Base-by-base conservation (phyloP, 169 alveolate species). In the Plasmodium malariae region DNA sequence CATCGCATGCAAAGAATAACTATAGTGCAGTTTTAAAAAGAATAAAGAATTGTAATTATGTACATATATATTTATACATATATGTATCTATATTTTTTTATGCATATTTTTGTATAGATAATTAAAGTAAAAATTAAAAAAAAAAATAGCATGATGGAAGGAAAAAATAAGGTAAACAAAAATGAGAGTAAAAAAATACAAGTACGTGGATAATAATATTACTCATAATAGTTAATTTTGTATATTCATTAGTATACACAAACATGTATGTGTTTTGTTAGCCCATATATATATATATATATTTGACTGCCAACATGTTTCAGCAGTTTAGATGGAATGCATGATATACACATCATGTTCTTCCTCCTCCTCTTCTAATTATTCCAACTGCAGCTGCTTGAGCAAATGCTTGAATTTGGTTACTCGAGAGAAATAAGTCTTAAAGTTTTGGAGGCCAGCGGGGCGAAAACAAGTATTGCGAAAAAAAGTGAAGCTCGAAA, bases 391-490 rank as follows among this genome's bases (percentile, higher is more conserved):
- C 49, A 83, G 91, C 32, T 83, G 37, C 43, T 83, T 40, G 83
- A 83, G 28, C 74, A 83, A 37, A n/a, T 83, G 60, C 30, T 65
- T 17, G 91, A 83, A 19, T 67, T 83, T 11, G 91, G 91, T 5
- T 83, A 83, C 43, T 43, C 91, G 26, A 51, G 54, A 43, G 83
- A 65, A 34, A 65, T 83, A 26, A 59, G 91, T 43, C 37, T 49
- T n/a, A 48, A 48, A 60, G 91, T 67, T 54, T 43, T 83, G 24
- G 51, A 83, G 45, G 49, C 32, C 60, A 51, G 91, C 60, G 83
- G 83, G 14, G 91, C 91, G 24, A 83, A 83, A 83, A 83, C 91
- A 57, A 45, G 91, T 83, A 67, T 67, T 30, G 28, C 3, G 49
- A 60, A 60, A 30, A 60, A 11, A 28, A 60, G 11, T 26, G 28